Conservation (phyloP, 2,329 filamentous ascomycete species). For the Colletotrichum tropicicola region DNA sequence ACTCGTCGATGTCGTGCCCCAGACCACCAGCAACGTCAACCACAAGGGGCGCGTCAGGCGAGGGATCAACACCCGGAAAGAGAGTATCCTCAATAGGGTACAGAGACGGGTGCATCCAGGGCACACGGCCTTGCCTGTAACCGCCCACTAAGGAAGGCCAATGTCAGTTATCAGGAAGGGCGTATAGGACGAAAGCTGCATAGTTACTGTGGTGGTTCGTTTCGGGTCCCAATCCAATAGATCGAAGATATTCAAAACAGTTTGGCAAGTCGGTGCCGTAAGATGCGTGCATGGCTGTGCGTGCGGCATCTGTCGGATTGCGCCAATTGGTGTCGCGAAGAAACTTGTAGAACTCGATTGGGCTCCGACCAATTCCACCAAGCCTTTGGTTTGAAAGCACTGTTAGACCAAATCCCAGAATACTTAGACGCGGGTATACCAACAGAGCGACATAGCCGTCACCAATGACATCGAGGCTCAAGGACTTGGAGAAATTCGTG, state of each 20-base stretch:
- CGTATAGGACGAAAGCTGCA: too few species aligned
- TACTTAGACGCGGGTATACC: too few species aligned
- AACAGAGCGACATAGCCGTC: conserved; percentile 40
- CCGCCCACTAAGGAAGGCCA: conserved; percentile 35
- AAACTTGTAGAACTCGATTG: conserved; percentile 41
- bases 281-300: conserved; percentile 42
- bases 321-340: conserved; percentile 30
- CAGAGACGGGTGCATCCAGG: conserved; percentile 43
- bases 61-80: conserved; percentile 37
- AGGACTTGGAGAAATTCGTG: conserved; percentile 47
- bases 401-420: not conserved
- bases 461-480: conserved; percentile 44
- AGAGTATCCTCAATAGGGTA: conserved; percentile 44
- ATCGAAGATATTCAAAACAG: conserved; percentile 44
- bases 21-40: conserved; percentile 46
- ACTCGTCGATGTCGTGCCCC: conserved; percentile 46
- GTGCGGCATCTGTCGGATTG: conserved; percentile 38
- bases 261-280: conserved; percentile 40
- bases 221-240: conserved; percentile 38
- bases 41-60: conserved; percentile 35
- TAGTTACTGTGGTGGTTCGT: conserved; percentile 42
- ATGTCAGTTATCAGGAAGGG: too few species aligned
- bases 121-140: conserved; percentile 41
- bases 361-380: conserved; percentile 29
- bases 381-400: not conserved